phyloP scores from a whole-genome alignment of 2,329 filamentous ascomycete species.

The Podosphaera fusca region DNA sequence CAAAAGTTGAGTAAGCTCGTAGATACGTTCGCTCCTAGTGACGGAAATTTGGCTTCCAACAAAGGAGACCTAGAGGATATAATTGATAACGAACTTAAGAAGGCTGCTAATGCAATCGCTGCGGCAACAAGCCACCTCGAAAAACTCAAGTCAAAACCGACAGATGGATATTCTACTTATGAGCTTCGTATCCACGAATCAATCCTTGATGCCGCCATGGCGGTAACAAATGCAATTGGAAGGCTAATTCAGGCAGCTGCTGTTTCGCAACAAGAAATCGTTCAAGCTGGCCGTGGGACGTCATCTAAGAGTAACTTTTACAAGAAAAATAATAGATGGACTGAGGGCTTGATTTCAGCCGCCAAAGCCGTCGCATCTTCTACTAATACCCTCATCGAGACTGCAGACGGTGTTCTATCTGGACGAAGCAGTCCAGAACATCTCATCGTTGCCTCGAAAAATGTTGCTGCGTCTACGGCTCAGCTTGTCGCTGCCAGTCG shows the following conservation, averaged over 20 bases:
- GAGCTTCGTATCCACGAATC: slow-evolving; percentile 90
- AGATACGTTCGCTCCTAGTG: slow-evolving; percentile 75
- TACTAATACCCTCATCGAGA: slow-evolving; percentile 93
- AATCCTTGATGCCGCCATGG: slow-evolving; percentile 78
- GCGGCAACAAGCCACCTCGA: slow-evolving; percentile 72
- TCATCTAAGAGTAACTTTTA: slow-evolving; percentile 86
- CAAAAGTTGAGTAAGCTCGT: slow-evolving; percentile 86
- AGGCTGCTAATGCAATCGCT: slow-evolving; percentile 86
- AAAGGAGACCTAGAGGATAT: slow-evolving; percentile 80
- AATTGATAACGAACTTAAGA: slow-evolving; percentile 75
- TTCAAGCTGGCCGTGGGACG: slow-evolving; percentile 71
- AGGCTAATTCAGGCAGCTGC: slow-evolving; percentile 90
- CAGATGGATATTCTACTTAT: slow-evolving; percentile 85
- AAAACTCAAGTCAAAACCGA: slow-evolving; percentile 89
- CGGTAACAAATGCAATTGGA: slow-evolving; percentile 82
- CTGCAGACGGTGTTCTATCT: slow-evolving; percentile 82
- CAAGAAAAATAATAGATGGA: slow-evolving; percentile 99
- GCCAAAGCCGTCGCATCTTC: slow-evolving; percentile 87
- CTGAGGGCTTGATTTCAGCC: slow-evolving; percentile 86
- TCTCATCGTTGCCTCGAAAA: slow-evolving; percentile 91
- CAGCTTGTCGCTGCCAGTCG: slow-evolving; percentile 88
- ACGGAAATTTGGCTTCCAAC: slow-evolving; percentile 51
- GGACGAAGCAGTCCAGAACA: slow-evolving; percentile 87
- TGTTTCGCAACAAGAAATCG: slow-evolving; percentile 84
- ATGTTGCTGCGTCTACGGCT: slow-evolving; percentile 85